Evolutionary conservation across 2,329 filamentous ascomycete species (phyloP).

Genomic region (Spiromastix sp.): DNA sequence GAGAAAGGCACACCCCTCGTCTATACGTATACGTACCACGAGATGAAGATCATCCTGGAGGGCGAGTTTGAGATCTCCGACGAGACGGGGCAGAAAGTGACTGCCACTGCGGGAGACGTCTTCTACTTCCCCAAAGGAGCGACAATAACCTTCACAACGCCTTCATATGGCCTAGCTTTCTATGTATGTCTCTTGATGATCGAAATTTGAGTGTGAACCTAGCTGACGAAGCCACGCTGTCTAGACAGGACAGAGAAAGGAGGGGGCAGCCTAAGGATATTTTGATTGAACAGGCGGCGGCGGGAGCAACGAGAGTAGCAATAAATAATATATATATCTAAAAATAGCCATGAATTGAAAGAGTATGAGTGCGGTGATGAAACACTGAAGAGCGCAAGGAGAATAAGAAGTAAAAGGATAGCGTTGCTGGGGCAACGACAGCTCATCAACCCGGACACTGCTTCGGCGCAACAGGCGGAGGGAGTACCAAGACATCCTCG

Average conservation of each 20-base stretch:
- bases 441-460: too few species aligned
- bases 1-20: slow-evolving; percentile 58
- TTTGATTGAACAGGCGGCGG: neutral
- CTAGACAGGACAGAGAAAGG: slow-evolving; percentile 9
- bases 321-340: too few species aligned
- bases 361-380: too few species aligned
- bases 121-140: slow-evolving; percentile 59
- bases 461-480: too few species aligned
- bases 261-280: slow-evolving; percentile 7
- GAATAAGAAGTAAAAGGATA: too few species aligned
- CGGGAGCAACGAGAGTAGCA: neutral
- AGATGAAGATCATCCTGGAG: slow-evolving; percentile 65
- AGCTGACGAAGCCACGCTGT: neutral
- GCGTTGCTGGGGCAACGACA: slow-evolving; percentile 2
- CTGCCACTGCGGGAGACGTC: slow-evolving; percentile 52
- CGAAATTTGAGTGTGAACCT: neutral
- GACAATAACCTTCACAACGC: slow-evolving; percentile 56
- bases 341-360: too few species aligned
- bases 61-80: slow-evolving; percentile 56
- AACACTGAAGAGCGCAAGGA: too few species aligned
- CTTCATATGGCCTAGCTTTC: slow-evolving; percentile 51
- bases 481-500: too few species aligned
- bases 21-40: slow-evolving; percentile 60
- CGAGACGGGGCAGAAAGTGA: slow-evolving; percentile 49
- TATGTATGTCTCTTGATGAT: slow-evolving; percentile 34